Conservation (phyloP, 2,329 filamentous ascomycete genomes). For the Bipolaris bicolor region DNA sequence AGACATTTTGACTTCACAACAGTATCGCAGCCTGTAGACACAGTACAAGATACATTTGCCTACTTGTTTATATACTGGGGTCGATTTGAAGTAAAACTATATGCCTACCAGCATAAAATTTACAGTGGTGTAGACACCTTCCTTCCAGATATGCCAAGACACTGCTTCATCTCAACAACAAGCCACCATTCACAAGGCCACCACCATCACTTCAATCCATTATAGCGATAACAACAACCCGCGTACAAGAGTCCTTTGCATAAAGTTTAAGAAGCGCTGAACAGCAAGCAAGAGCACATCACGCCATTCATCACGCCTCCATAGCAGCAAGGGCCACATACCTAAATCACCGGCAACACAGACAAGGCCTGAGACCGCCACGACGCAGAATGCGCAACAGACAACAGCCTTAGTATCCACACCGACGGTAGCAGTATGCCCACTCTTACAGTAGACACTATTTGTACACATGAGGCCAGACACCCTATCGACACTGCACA, state of each 20-base stretch:
- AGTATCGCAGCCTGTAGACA: too few relatives aligned
- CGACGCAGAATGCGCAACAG: conserved; percentile 16
- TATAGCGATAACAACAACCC: too few relatives aligned
- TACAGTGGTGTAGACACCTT: too few relatives aligned
- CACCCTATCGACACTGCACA: conserved; percentile 19
- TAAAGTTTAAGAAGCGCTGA: conserved; percentile 20
- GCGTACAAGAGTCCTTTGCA: conserved; percentile 12
- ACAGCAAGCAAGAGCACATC: conserved; percentile 21
- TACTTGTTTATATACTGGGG: too few relatives aligned
- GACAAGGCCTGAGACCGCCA: conserved; percentile 18
- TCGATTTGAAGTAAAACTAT: too few relatives aligned
- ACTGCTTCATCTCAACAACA: too few relatives aligned
- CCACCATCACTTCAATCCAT: too few relatives aligned
- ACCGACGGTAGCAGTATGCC: conserved; percentile 29
- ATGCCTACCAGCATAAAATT: too few relatives aligned
- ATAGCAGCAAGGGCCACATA: conserved; percentile 17
- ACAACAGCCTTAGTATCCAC: conserved; percentile 27
- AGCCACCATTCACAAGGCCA: too few relatives aligned
- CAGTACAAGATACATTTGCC: too few relatives aligned
- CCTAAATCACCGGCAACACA: conserved; percentile 19
- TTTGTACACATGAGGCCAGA: conserved; percentile 19
- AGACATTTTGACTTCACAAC: too few relatives aligned
- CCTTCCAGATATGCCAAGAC: too few relatives aligned
- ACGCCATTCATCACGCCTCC: conserved; percentile 20
- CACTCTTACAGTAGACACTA: conserved; percentile 17